Percentiles rank a stretch among this genome's conserved stretches.
Conservation (phyloP, 2,329 filamentous ascomycete genomes). For the Triangularia setosa region DNA sequence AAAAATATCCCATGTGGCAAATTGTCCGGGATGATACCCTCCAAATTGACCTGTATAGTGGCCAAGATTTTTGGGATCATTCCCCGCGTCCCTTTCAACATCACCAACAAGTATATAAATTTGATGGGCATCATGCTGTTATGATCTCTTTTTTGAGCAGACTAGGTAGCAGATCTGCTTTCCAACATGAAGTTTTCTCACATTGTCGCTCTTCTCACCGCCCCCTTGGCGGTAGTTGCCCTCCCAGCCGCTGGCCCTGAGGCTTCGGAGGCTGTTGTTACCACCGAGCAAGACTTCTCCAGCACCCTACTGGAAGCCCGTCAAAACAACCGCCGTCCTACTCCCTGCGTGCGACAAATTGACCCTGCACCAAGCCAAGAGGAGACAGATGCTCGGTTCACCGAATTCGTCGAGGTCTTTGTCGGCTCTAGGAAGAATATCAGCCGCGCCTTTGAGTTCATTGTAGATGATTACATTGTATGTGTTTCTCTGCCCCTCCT, state of each 20-base stretch:
- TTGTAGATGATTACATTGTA: slow-evolving; percentile 21
- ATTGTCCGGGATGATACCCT: slow-evolving; percentile 17
- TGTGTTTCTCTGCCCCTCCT: neutral
- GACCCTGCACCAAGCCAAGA: slow-evolving; percentile 13
- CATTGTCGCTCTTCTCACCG: neutral
- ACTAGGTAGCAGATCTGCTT: neutral
- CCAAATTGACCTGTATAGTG: slow-evolving; percentile 6
- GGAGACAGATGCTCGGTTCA: slow-evolving; percentile 13
- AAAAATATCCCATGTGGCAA: slow-evolving; percentile 5
- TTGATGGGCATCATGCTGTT: neutral
- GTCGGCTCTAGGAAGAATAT: slow-evolving; percentile 19
- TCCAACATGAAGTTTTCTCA: slow-evolving; percentile 2
- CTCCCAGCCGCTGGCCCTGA: neutral
- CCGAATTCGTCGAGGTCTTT: slow-evolving; percentile 17
- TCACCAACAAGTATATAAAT: neutral
- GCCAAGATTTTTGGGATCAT: neutral
- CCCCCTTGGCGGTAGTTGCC: slow-evolving; percentile 6
- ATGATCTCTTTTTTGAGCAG: too few species aligned
- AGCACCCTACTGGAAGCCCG: neutral
- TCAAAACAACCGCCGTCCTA: slow-evolving; percentile 10
- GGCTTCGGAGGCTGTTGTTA: neutral
- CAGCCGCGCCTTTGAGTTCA: slow-evolving; percentile 20
- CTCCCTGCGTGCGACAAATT: slow-evolving; percentile 15
- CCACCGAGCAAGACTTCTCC: neutral
- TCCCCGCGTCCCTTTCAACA: neutral